Evolutionary conservation across 169 alveolate genomes (phyloP), one percentile per base, ranked within the genome.

Genomic region (Eimeria tenella): DNA sequence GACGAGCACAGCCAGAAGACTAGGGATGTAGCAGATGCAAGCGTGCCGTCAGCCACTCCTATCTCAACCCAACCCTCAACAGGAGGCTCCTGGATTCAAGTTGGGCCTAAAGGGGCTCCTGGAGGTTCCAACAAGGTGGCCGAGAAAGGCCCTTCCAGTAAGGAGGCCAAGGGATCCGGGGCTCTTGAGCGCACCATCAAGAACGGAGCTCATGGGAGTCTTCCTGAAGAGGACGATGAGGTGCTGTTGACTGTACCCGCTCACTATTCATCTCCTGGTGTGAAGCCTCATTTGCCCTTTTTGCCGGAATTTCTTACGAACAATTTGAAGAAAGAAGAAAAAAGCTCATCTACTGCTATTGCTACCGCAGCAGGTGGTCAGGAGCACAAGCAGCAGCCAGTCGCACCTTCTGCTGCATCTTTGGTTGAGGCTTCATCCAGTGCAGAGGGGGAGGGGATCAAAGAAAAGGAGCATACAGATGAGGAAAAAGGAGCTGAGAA

Each of bases 401-500:
- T 25, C 17, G 65, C 65, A 7, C 17, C 68, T 19, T 21, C 90
- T 58, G 73, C 58, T 13, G 74, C 90, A 23, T 82, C 90, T 25
- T 82, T 82, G 62, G 90, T 82, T 52, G 55, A 82, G 19, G 71
- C 90, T 19, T 56, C 90, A 13, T 60, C 90, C 3, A 21, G 55
- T 21, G 56, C 90, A 23, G 75, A 19, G 13, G 90, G 19, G 4
- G 56, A 11, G 17, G 58, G 6, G 7, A n/a, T 25, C 5, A 15
- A 19, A 23, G 17, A 82, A 19, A 23, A 56, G 5, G 58, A 58
- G 10, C n/a, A 52, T 15, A 19, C 21, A 49, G 65, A 9, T 21
- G 86, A 50, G 50, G 68, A 75, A 19, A 62, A 50, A 52, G 86
- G 23, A 13, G 86, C 31, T 6, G 68, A 75, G 86, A 42, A 75